Evolutionary conservation across 225 moss, liverwort and hornwort species (phyloP).

Genomic region (Ulota crispa): DNA sequence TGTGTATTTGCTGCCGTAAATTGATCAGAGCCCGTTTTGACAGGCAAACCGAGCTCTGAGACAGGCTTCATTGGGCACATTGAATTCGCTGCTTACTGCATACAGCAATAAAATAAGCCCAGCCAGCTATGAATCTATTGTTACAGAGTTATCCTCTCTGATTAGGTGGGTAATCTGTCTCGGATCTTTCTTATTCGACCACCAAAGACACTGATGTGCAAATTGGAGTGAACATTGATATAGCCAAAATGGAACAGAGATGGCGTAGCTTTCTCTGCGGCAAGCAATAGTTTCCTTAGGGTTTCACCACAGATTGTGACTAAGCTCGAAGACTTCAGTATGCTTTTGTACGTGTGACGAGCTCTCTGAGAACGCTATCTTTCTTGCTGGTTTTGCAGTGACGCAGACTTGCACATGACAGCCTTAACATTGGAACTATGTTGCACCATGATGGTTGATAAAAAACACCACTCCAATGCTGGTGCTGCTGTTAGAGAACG

Average conservation of each 20-base stretch:
- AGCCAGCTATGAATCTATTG: constrained; percentile 90
- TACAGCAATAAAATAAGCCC: constrained; percentile 93
- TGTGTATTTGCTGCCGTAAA: not conserved
- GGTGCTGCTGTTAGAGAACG: constrained; percentile 87
- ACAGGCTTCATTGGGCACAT: constrained; percentile 94
- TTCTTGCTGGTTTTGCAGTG: constrained; percentile 59
- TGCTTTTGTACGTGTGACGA: not conserved
- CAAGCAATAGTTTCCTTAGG: not conserved
- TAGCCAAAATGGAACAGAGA: not conserved
- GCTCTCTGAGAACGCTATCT: constrained; percentile 13
- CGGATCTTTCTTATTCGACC: constrained; percentile 5
- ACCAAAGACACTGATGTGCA: constrained; percentile 7
- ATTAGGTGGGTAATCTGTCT: constrained; percentile 63
- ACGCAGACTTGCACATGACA: constrained; percentile 99
- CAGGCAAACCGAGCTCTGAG: constrained; percentile 95
- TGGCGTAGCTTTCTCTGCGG: not conserved
- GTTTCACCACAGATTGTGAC: not conserved
- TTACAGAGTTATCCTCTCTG: constrained; percentile 90
- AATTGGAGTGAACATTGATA: not conserved
- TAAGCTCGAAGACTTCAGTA: not conserved
- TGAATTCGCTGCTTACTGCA: constrained; percentile 86
- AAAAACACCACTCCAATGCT: constrained; percentile 92
- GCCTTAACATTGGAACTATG: constrained; percentile 96
- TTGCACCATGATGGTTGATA: constrained; percentile 99
- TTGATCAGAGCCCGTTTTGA: constrained; percentile 14